Evolutionary conservation across 768 basidiomycete species (phyloP).

Genomic region (Phlebiopsis flavidoalba): DNA sequence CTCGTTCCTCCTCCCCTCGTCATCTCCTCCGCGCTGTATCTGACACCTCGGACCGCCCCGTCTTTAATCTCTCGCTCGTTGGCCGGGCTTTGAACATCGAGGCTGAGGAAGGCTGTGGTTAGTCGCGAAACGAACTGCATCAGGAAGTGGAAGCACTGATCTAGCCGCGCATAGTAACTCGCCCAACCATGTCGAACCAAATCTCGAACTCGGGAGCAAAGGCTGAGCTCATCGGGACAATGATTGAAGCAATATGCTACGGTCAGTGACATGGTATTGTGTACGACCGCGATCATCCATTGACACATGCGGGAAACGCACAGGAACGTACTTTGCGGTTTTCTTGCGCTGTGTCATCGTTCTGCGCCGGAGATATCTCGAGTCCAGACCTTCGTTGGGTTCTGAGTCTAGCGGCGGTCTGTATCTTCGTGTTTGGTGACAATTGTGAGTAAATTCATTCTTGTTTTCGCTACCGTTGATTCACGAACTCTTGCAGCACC

Average conservation of each 20-base stretch:
- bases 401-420: slow-evolving; percentile 9
- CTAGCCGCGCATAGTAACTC: background rate
- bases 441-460: slow-evolving; percentile 9
- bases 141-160: background rate
- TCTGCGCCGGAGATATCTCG: slow-evolving; percentile 1
- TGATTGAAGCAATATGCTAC: slow-evolving; percentile 8
- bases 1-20: background rate
- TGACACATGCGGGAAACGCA: background rate
- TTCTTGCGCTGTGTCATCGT: slow-evolving; percentile 6
- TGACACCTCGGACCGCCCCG: background rate
- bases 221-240: slow-evolving; percentile 13
- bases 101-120: background rate
- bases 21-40: background rate
- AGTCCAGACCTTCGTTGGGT: slow-evolving; percentile 1
- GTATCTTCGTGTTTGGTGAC: slow-evolving; percentile 14
- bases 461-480: background rate
- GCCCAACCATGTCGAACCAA: background rate
- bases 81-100: background rate
- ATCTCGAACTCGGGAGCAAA: slow-evolving; percentile 3
- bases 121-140: background rate
- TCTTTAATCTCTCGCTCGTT: background rate
- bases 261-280: slow-evolving; percentile 5
- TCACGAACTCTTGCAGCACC: slow-evolving; percentile 16
- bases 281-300: background rate
- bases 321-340: slow-evolving; percentile 7